Evolutionary conservation across 441 rosid species (phyloP).

Genomic region (Flueggea neowawraea): DNA sequence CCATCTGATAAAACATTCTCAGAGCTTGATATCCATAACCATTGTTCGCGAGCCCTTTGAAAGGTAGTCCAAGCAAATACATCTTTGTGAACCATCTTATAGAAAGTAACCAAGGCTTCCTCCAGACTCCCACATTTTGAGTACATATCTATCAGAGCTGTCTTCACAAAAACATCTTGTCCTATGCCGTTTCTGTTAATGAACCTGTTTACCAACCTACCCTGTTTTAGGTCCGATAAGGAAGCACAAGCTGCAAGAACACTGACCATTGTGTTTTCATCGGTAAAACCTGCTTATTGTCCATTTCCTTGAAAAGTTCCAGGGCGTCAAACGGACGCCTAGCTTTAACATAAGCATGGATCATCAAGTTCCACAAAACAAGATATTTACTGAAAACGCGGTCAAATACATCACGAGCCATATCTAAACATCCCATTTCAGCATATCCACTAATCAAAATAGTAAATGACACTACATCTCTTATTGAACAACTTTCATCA

Average conservation of each 20-base stretch:
- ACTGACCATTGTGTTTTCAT: constrained; percentile 22
- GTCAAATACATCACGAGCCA: constrained; percentile 22
- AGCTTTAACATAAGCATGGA: constrained; percentile 23
- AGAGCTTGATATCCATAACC: constrained; percentile 28
- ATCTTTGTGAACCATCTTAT: constrained; percentile 26
- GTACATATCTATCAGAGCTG: constrained; percentile 31
- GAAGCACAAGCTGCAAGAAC: constrained; percentile 29
- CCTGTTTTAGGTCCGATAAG: constrained; percentile 19
- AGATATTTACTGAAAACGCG: constrained; percentile 16
- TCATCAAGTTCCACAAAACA: constrained; percentile 29
- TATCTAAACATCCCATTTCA: constrained; percentile 21
- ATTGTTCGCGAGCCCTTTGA: constrained; percentile 32
- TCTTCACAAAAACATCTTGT: constrained; percentile 24
- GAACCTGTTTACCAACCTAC: constrained; percentile 20
- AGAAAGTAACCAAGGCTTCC: constrained; percentile 27
- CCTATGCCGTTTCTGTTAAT: constrained; percentile 14
- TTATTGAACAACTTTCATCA: constrained; percentile 11
- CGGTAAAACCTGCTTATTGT: constrained; percentile 12
- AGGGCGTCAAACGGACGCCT: constrained; percentile 17
- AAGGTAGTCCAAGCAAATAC: constrained; percentile 28
- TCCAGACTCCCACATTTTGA: constrained; percentile 31
- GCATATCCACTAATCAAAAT: constrained; percentile 28
- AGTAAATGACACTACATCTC: constrained; percentile 21
- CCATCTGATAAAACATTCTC: constrained; percentile 23
- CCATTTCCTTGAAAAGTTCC: constrained; percentile 25